Base-by-base conservation (phyloP, 805 yeast species). In the Gaillardinia entomophila region DNA sequence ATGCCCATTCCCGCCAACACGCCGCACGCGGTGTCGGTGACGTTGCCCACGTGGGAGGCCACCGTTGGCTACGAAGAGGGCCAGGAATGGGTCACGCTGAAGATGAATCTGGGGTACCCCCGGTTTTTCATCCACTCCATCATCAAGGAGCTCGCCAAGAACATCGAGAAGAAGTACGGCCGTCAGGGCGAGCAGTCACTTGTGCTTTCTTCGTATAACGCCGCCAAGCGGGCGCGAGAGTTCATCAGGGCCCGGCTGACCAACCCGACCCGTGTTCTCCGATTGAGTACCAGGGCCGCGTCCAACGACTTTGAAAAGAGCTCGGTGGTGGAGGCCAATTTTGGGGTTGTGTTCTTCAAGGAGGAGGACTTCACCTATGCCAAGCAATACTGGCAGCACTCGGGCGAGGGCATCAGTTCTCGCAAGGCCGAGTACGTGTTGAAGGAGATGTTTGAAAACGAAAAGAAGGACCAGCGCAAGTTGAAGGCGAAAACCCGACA, bases 401-500 rank as follows among this genome's bases (percentile, higher is more conserved):
- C 95, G 0, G 99, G 99, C 17, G 97, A 90, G 57, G 96, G 96
- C n/a, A 75, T 92, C 17, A 85, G 96, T 12, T 85, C 96, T 23
- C 68, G 97, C 47, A 62, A 80, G 53, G 97, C 88, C 1, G 96
- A 89, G 56, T 92, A 86, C 49, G 77, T 84, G 30, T 57, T 82
- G 37, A 77, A 75, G 38, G 85, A 78, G 51, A 59, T 82, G 50
- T 71, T 46, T 15, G 43, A 38, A 14, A 35, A 34, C 13, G 49
- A 43, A 16, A 36, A 35, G 18, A 38, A 30, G 34, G 39, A 30
- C 19, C 42, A 32, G 13, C 19, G 22, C 16, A 11, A 4, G 27
- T 48, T 26, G 36, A 54, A 11, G 16, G 26, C 27, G 32, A 35
- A 49, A 30, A 28, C 43, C 30, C 61, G 60, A 31, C 59, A 55